phyloP scores from a whole-genome alignment of 768 basidiomycete species.

The Tricholoma sp. region DNA sequence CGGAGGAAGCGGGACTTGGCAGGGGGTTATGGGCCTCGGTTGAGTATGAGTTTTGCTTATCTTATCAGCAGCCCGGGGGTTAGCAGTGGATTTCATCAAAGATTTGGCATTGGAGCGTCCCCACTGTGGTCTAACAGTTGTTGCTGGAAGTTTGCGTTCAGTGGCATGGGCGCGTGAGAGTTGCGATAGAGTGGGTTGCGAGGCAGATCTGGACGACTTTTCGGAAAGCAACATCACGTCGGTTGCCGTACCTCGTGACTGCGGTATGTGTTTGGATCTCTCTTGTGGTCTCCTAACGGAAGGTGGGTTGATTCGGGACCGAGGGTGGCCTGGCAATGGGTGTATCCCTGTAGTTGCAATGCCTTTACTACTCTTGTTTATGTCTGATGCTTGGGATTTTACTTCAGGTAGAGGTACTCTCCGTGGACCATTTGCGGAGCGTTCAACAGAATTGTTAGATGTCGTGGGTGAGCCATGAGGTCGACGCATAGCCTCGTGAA shows the following conservation, averaged over 20 bases:
- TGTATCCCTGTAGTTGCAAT: neutral
- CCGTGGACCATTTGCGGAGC: constrained; percentile 18
- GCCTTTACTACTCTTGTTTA: neutral
- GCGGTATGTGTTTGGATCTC: neutral
- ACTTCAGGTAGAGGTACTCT: constrained; percentile 17
- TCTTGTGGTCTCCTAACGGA: neutral
- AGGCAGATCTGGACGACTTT: neutral
- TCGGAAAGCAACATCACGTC: neutral
- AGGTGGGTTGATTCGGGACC: neutral
- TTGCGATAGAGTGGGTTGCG: constrained; percentile 25
- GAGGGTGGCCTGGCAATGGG: neutral
- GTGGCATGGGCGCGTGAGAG: constrained; percentile 20
- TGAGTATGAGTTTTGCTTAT: neutral
- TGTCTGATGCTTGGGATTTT: neutral
- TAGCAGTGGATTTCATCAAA: constrained; percentile 5
- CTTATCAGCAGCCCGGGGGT: neutral
- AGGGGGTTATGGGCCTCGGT: constrained; percentile 23
- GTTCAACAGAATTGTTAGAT: neutral
- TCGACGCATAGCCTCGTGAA: constrained; percentile 6
- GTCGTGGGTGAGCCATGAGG: neutral
- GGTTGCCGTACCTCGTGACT: neutral
- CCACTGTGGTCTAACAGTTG: constrained; percentile 8
- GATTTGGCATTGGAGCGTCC: constrained; percentile 15
- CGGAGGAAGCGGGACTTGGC: constrained; percentile 30
- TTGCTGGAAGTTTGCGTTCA: constrained; percentile 5